Percentiles rank a stretch among this genome's conserved stretches.
Evolutionary conservation across 2,329 filamentous ascomycete genomes (phyloP).

Genomic region (Trichoderma asperellum): DNA sequence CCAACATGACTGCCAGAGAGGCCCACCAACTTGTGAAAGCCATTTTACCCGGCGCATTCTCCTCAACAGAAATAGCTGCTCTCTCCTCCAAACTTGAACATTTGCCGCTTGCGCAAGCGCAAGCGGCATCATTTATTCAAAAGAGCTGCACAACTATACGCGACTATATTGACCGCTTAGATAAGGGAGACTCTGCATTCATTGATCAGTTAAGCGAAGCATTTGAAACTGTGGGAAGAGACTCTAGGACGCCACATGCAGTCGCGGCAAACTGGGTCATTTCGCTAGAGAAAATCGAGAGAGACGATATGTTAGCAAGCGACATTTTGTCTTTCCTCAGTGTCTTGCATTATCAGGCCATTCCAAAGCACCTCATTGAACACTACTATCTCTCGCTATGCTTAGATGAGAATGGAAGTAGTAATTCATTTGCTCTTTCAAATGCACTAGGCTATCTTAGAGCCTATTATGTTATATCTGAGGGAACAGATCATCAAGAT

Average conservation of each 20-base stretch:
- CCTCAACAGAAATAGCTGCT: conserved; percentile 21
- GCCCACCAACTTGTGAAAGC: conserved; percentile 35
- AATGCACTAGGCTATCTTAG: conserved; percentile 36
- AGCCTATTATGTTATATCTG: conserved; percentile 36
- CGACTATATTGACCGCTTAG: conserved; percentile 38
- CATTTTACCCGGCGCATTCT: conserved; percentile 28
- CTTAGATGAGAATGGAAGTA: neutral
- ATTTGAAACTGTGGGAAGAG: conserved; percentile 39
- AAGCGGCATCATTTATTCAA: conserved; percentile 43
- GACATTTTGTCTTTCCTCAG: conserved; percentile 40
- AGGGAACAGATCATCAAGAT: conserved; percentile 26
- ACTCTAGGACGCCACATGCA: conserved; percentile 35
- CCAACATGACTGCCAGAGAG: conserved; percentile 38
- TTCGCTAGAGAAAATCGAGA: conserved; percentile 39
- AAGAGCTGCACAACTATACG: conserved; percentile 35
- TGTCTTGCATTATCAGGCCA: conserved; percentile 38
- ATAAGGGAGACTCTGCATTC: conserved; percentile 33
- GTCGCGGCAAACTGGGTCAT: conserved; percentile 41
- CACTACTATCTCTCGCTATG: neutral
- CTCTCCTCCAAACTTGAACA: conserved; percentile 38
- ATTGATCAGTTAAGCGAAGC: conserved; percentile 38
- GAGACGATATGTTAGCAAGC: conserved; percentile 34
- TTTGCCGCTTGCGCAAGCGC: conserved; percentile 42
- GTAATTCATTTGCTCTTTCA: neutral
- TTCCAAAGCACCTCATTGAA: conserved; percentile 35